Evolutionary conservation across 352 stramenopile genomes (phyloP).

Genomic region (Albugo laibachii): DNA sequence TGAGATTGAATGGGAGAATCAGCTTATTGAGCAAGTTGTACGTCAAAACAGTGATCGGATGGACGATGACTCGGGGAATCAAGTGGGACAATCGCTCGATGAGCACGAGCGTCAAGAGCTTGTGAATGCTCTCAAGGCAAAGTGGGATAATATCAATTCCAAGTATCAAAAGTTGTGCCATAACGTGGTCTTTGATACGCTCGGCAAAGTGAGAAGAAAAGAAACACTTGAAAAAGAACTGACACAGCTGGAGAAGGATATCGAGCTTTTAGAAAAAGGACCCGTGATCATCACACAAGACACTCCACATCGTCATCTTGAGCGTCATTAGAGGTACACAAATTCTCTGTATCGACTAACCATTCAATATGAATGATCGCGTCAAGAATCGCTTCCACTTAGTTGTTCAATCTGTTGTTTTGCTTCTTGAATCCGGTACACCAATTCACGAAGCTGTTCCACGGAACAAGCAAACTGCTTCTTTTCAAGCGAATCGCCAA

Average conservation of each 20-base stretch:
- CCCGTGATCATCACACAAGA: conserved; percentile 38
- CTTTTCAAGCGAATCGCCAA: conserved; percentile 10
- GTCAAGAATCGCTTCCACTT: background rate
- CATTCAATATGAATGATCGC: too few relatives aligned
- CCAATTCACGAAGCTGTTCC: conserved; percentile 38
- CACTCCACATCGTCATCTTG: too few relatives aligned
- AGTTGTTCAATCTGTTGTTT: conserved; percentile 39
- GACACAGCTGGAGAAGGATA: conserved; percentile 83
- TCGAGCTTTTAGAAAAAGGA: conserved; percentile 66
- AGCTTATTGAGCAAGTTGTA: conserved; percentile 85
- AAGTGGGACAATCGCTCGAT: conserved; percentile 44
- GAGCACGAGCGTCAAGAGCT: conserved; percentile 69
- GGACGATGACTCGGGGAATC: conserved; percentile 42
- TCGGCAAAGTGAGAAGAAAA: conserved; percentile 85
- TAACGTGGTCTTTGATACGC: conserved; percentile 83
- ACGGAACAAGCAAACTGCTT: conserved; percentile 43
- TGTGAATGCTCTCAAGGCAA: conserved; percentile 80
- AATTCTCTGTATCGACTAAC: too few relatives aligned
- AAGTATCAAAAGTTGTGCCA: conserved; percentile 92
- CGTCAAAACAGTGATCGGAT: conserved; percentile 74
- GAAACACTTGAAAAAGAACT: conserved; percentile 83
- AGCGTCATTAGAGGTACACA: too few relatives aligned
- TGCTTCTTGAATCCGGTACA: conserved; percentile 50
- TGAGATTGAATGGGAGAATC: conserved; percentile 84
- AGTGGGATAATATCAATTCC: conserved; percentile 86